Conservation (phyloP, 2,329 filamentous ascomycete genomes). For the Colletotrichum graminicola region DNA sequence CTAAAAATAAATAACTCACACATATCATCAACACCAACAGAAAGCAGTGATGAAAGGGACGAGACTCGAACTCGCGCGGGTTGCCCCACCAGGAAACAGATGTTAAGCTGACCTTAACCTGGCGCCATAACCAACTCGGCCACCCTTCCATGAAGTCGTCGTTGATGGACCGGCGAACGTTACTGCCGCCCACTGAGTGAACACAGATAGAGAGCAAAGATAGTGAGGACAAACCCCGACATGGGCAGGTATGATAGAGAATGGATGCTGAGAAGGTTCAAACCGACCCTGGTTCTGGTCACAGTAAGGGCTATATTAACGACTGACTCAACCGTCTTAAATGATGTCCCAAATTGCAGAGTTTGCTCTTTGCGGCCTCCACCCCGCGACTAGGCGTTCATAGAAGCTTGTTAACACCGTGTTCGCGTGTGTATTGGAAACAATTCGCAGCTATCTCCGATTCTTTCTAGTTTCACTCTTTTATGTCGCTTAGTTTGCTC, state of each 20-base stretch:
- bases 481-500: too few relatives aligned
- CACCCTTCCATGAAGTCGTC: neutral
- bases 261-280: neutral
- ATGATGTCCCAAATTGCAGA: neutral
- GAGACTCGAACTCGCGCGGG: constrained; percentile 25
- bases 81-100: constrained; percentile 27
- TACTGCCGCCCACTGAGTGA: accelerated
- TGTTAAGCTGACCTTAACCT: constrained; percentile 27
- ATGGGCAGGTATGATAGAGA: neutral
- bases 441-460: too few relatives aligned
- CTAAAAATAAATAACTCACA: neutral
- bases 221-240: neutral
- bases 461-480: too few relatives aligned
- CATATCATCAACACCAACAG: neutral
- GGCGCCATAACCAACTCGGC: constrained; percentile 28
- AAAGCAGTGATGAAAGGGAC: constrained; percentile 6
- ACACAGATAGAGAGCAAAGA: neutral
- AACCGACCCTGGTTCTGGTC: neutral
- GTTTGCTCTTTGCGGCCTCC: neutral
- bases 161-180: neutral
- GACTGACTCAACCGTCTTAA: neutral
- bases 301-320: too few relatives aligned
- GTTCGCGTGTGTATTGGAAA: neutral
- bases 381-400: neutral
- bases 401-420: neutral